Percentiles rank a stretch among this genome's conserved stretches.
These are phyloP conservation scores for Jamesozyma spencerorum DNA, from an alignment of 805 yeast genomes.

Conservation along the genomic window DNA sequence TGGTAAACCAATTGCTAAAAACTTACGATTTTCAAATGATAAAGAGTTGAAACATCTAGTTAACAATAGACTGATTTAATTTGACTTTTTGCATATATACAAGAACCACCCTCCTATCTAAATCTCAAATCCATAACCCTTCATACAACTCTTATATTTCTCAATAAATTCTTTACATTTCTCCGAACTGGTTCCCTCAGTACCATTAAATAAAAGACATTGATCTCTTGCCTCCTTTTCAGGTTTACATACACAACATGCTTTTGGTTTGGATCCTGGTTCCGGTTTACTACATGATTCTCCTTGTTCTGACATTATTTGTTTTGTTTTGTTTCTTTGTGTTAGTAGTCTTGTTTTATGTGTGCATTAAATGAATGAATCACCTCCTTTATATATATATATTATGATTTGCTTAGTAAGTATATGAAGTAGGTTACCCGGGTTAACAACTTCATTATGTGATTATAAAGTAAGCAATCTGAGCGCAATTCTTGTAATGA, in stretches of 20 bases:
- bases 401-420: too few species aligned
- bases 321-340: not conserved
- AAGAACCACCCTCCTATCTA: too few species aligned
- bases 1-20: constrained; percentile 41
- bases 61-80: not conserved
- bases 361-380: too few species aligned
- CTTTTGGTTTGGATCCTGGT: constrained; percentile 57
- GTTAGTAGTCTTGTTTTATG: not conserved
- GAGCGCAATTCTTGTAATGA: too few species aligned
- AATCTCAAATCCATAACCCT: constrained; percentile 68
- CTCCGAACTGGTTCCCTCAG: constrained; percentile 38
- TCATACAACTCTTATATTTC: constrained; percentile 82
- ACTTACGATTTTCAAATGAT: constrained; percentile 15
- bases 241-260: constrained; percentile 91
- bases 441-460: too few species aligned
- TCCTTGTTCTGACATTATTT: constrained; percentile 5
- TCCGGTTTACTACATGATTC: not conserved
- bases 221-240: constrained; percentile 79
- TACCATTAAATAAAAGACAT: constrained; percentile 74
- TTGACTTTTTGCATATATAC: not conserved
- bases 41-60: too few species aligned
- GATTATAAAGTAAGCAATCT: too few species aligned
- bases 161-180: constrained; percentile 66
- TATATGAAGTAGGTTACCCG: too few species aligned
- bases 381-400: too few species aligned